Percentiles rank a stretch among this genome's conserved stretches.
Conservation (phyloP, 768 basidiomycete genomes). For the Cystofilobasidium capitatum region DNA sequence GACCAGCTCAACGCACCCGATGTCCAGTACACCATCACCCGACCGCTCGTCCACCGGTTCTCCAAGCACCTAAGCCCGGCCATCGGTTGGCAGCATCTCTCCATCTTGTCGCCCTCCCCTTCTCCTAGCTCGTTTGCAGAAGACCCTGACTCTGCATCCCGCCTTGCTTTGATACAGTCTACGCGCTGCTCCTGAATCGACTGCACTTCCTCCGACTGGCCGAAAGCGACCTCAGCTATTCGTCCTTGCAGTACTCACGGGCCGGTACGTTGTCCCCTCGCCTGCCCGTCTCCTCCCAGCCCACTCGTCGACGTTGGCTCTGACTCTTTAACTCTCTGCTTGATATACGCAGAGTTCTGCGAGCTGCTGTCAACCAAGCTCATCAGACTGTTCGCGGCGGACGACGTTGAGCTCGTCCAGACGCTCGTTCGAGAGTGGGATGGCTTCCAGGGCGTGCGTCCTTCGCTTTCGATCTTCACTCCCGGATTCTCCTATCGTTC, state of each 20-base stretch:
- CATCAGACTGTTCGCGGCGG: constrained; percentile 59
- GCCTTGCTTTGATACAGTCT: constrained; percentile 42
- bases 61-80: constrained; percentile 65
- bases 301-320: no score
- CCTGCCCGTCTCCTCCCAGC: constrained; percentile 49
- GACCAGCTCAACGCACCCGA: constrained; percentile 43
- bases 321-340: background rate
- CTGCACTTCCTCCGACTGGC: constrained; percentile 66
- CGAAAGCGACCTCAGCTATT: constrained; percentile 63
- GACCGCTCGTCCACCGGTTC: constrained; percentile 65
- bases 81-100: constrained; percentile 28
- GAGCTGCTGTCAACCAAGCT: constrained; percentile 51
- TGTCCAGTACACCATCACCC: constrained; percentile 67
- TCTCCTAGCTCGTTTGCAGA: background rate
- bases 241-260: constrained; percentile 57
- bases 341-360: constrained; percentile 5
- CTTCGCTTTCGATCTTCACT: background rate
- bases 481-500: background rate
- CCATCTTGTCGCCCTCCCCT: background rate
- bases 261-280: constrained; percentile 75
- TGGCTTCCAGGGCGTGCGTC: constrained; percentile 55
- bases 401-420: constrained; percentile 60
- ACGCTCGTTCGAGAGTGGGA: constrained; percentile 76
- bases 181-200: constrained; percentile 65
- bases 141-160: background rate